phyloP scores from a whole-genome alignment of 306 rosid genomes.

The Gleditsia sinensis region DNA sequence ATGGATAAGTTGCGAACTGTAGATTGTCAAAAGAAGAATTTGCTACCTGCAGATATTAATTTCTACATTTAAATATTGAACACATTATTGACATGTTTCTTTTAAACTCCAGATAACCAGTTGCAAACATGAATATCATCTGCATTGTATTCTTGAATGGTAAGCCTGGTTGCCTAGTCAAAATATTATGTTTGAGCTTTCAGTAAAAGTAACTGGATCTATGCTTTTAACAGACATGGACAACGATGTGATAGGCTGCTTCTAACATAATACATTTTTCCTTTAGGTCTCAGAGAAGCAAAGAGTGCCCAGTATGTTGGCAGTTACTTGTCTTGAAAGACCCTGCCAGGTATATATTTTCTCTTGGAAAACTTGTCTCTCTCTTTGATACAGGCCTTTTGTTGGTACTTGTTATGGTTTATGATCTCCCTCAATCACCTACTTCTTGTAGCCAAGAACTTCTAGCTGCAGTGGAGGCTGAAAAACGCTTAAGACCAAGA shows the following conservation, averaged over 20 bases:
- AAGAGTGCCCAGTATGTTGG: conserved; percentile 95
- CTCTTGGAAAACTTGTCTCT: not conserved
- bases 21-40: not conserved
- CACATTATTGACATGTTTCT: conserved; percentile 30
- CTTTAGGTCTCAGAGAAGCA: conserved; percentile 89
- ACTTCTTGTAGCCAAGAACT: conserved; percentile 77
- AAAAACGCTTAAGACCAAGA: conserved; percentile 55
- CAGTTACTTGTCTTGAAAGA: conserved; percentile 77
- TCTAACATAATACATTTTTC: conserved; percentile 6
- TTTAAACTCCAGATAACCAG: conserved; percentile 67
- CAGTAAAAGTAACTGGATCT: not conserved
- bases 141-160: conserved; percentile 98
- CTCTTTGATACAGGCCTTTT: conserved; percentile 12
- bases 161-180: conserved; percentile 33
- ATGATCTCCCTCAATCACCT: conserved; percentile 4
- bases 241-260: conserved; percentile 15
- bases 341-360: conserved; percentile 64
- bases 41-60: conserved; percentile 4
- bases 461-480: conserved; percentile 67
- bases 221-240: not conserved
- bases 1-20: conserved; percentile 22
- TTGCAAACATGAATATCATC: conserved; percentile 96
- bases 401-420: conserved; percentile 26
- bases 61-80: conserved; percentile 3
- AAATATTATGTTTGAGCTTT: not conserved